These are phyloP conservation scores for Colletotrichum coccodes DNA, from an alignment of 2,329 filamentous ascomycete species.

Conservation along the genomic window DNA sequence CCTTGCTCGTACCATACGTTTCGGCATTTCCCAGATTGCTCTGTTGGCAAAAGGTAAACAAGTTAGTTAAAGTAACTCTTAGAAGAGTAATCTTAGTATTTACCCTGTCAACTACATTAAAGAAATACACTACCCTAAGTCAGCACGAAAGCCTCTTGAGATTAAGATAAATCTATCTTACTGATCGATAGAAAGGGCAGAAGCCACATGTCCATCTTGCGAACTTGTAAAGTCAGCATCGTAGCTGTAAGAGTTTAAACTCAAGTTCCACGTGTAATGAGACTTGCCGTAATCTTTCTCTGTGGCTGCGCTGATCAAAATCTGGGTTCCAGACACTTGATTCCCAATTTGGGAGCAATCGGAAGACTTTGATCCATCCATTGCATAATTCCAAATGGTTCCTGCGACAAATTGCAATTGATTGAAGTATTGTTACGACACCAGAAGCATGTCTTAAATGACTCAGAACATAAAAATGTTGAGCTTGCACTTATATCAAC, in stretches of 20 bases:
- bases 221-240: neutral
- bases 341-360: neutral
- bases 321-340: neutral
- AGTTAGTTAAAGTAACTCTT: rapidly evolving
- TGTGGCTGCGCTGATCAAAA: neutral
- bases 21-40: constrained; percentile 62
- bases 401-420: neutral
- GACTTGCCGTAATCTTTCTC: constrained; percentile 9
- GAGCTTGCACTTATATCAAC: neutral
- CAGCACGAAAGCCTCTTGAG: neutral
- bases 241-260: too few species aligned
- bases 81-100: too few species aligned
- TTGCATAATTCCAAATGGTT: neutral
- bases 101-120: constrained; percentile 35
- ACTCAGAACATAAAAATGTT: too few species aligned
- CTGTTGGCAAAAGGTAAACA: constrained; percentile 1
- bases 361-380: neutral
- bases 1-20: constrained; percentile 52
- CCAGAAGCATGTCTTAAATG: too few species aligned
- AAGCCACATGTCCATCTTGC: constrained; percentile 53
- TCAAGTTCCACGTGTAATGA: neutral
- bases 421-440: too few species aligned
- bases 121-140: constrained; percentile 38
- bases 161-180: neutral
- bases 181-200: constrained; percentile 52